phyloP scores from a whole-genome alignment of 441 rosid species.

The Populus hybrid region DNA sequence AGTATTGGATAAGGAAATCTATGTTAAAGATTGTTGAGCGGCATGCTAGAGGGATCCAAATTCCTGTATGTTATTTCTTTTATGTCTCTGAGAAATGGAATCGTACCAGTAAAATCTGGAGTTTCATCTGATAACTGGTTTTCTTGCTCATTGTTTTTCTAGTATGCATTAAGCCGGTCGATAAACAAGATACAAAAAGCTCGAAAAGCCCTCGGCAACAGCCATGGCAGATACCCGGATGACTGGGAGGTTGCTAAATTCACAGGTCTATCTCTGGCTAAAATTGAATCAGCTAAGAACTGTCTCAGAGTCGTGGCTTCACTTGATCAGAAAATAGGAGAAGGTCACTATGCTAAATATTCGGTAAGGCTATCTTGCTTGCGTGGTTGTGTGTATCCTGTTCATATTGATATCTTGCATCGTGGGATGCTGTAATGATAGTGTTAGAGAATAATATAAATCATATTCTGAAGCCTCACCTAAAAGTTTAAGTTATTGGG shows the following conservation, averaged over 20 bases:
- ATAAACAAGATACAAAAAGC: constrained; percentile 64
- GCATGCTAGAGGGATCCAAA: constrained; percentile 59
- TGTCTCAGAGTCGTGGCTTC: constrained; percentile 77
- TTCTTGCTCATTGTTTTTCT: constrained; percentile 18
- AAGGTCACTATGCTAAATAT: constrained; percentile 44
- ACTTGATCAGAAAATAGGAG: constrained; percentile 61
- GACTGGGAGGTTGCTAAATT: constrained; percentile 62
- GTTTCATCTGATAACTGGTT: constrained; percentile 20
- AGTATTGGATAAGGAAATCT: constrained; percentile 77
- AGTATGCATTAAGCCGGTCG: constrained; percentile 49
- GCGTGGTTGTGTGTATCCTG: neutral
- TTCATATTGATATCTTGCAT: neutral
- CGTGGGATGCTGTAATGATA: neutral
- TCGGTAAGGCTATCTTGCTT: constrained; percentile 38
- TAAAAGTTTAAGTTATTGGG: too few relatives aligned
- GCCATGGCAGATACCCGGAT: constrained; percentile 49
- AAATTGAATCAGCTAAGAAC: constrained; percentile 63
- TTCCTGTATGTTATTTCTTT: constrained; percentile 51
- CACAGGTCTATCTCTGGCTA: constrained; percentile 57
- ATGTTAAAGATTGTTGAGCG: constrained; percentile 57
- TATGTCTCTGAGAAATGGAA: constrained; percentile 5
- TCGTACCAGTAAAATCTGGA: constrained; percentile 9
- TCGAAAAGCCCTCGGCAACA: constrained; percentile 44
- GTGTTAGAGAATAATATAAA: too few relatives aligned
- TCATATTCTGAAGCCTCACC: too few relatives aligned